These are phyloP conservation scores for Guillardia theta DNA, from an alignment of 78 protist species.

Conservation along the genomic window DNA sequence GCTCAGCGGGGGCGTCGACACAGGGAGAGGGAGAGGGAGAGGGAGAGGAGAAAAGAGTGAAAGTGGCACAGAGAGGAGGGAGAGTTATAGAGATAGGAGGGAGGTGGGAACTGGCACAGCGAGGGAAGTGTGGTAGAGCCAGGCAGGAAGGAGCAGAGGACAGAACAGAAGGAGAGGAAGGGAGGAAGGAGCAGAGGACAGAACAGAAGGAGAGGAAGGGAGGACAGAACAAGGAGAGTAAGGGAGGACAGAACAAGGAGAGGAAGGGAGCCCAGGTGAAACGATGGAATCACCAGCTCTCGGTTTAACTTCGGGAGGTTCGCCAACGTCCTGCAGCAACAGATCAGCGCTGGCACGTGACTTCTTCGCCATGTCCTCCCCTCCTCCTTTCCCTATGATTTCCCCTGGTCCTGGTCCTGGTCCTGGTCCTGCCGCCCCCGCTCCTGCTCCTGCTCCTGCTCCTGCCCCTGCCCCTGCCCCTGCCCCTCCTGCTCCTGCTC, in stretches of 20 bases:
- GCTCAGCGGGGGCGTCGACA: background rate
- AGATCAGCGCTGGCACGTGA: background rate
- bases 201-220: background rate
- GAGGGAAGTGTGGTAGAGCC: background rate
- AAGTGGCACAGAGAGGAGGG: background rate
- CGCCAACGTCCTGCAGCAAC: background rate
- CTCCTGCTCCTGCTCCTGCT: background rate
- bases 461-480: background rate
- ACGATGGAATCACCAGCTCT: background rate
- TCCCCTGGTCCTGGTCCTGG: background rate
- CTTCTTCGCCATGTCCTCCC: background rate
- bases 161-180: background rate
- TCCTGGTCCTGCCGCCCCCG: background rate
- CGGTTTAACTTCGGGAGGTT: conserved; percentile 25
- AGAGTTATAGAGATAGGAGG: background rate
- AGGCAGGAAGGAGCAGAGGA: background rate
- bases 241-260: background rate
- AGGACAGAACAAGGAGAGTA: background rate
- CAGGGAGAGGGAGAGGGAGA: background rate
- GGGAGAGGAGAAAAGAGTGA: background rate
- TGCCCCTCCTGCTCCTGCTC: background rate
- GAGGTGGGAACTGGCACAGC: background rate
- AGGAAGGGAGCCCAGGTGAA: too few relatives aligned
- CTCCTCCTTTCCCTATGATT: background rate
- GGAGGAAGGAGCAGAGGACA: background rate